These are phyloP conservation scores for Aspergillus candidus DNA, from an alignment of 2,329 filamentous ascomycete genomes.

Conservation along the genomic window DNA sequence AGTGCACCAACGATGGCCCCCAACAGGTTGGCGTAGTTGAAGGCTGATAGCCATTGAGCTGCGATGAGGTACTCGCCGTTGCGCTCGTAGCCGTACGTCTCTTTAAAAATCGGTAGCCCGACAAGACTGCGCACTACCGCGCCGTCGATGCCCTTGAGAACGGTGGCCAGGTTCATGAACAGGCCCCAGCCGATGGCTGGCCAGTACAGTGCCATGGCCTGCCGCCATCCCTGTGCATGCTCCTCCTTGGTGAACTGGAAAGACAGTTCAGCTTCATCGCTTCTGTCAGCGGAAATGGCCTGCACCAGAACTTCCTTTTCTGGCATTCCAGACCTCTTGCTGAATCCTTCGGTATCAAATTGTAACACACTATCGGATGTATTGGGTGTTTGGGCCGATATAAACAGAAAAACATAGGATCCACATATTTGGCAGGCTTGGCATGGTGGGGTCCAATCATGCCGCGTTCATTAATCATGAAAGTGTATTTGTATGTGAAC, in stretches of 20 bases:
- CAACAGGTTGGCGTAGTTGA: constrained; percentile 22
- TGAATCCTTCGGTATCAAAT: too few relatives aligned
- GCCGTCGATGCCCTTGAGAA: constrained; percentile 21
- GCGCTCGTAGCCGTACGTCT: constrained; percentile 23
- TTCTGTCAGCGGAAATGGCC: constrained; percentile 8
- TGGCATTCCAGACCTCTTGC: too few relatives aligned
- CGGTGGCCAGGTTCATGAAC: constrained; percentile 23
- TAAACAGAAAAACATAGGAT: too few relatives aligned
- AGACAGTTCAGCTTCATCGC: constrained; percentile 16
- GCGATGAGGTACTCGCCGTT: constrained; percentile 21
- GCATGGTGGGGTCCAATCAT: too few relatives aligned
- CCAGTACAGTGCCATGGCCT: constrained; percentile 19
- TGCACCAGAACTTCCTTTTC: constrained; percentile 9
- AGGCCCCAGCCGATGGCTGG: constrained; percentile 21
- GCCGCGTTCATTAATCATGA: too few relatives aligned
- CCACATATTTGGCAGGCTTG: too few relatives aligned
- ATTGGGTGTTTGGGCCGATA: too few relatives aligned
- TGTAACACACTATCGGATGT: too few relatives aligned
- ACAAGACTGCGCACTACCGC: constrained; percentile 21
- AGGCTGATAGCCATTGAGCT: constrained; percentile 22
- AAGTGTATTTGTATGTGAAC: too few relatives aligned
- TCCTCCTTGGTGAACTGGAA: constrained; percentile 20
- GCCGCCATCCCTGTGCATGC: constrained; percentile 20
- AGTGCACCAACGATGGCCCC: constrained; percentile 23
- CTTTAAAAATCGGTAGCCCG: constrained; percentile 22